Evolutionary conservation across 2,329 filamentous ascomycete genomes (phyloP).

Genomic region (Colletotrichum sublineola): DNA sequence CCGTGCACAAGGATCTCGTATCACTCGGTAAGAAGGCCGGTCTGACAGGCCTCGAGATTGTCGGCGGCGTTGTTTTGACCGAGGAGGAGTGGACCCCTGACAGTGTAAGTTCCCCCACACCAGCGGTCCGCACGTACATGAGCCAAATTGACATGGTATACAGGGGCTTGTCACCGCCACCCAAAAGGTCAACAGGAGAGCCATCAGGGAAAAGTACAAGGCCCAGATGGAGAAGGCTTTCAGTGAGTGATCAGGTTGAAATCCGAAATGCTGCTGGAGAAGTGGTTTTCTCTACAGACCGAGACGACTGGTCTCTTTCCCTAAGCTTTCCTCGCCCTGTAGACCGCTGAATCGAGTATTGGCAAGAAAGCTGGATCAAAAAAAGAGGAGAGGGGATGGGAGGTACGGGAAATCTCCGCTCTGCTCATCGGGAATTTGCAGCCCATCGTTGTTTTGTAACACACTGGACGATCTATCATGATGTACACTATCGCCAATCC

Average conservation of each 20-base stretch:
- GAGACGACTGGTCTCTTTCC: not conserved
- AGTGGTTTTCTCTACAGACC: not conserved
- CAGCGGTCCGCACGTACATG: not conserved
- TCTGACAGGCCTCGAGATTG: conserved; percentile 78
- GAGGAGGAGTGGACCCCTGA: conserved; percentile 91
- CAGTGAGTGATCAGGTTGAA: not conserved
- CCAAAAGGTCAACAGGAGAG: conserved; percentile 70
- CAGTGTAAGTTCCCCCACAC: conserved; percentile 71
- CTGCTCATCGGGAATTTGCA: not conserved
- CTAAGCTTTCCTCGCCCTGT: not conserved
- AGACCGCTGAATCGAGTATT: not conserved
- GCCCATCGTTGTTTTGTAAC: conserved; percentile 2
- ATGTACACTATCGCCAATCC: conserved; percentile 9
- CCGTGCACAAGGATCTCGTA: conserved; percentile 77
- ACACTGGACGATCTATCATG: conserved; percentile 8
- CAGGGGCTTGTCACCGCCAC: conserved; percentile 73
- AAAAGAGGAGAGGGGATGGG: not conserved
- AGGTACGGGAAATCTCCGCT: not conserved
- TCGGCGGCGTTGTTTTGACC: conserved; percentile 81
- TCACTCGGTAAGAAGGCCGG: conserved; percentile 74
- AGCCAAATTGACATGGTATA: conserved; percentile 40
- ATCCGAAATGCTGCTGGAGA: not conserved
- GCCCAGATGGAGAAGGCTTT: conserved; percentile 63
- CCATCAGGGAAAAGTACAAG: conserved; percentile 63
- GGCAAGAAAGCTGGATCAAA: not conserved